Conservation (phyloP, 371 early-diverging fungal genomes). For the Dichotomocladium elegans region DNA sequence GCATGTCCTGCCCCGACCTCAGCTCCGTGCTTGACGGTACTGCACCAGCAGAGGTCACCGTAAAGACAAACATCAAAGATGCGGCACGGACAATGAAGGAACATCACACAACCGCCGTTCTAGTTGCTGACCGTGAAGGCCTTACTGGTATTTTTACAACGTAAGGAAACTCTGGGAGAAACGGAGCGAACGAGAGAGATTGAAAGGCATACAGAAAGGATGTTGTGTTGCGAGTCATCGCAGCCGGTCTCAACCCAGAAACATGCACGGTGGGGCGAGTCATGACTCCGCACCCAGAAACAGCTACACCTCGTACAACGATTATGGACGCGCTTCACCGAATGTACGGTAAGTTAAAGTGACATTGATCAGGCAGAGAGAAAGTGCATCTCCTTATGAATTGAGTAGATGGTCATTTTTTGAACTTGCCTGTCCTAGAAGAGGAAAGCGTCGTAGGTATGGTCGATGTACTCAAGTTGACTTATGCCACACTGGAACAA, state of each 20-base stretch:
- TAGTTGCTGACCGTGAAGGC: conserved; percentile 77
- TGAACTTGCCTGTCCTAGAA: conserved; percentile 93
- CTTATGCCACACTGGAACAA: conserved; percentile 78
- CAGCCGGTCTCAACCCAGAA: conserved; percentile 80
- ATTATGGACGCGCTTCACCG: conserved; percentile 88
- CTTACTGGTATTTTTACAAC: conserved; percentile 91
- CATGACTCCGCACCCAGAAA: conserved; percentile 95
- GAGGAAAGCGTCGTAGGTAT: conserved; percentile 74
- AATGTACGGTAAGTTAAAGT: conserved; percentile 76
- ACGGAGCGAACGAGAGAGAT: no score
- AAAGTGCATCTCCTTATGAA: not conserved
- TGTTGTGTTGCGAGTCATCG: conserved; percentile 89
- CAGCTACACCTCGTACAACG: conserved; percentile 68
- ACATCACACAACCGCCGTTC: conserved; percentile 80
- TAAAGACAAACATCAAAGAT: conserved; percentile 78
- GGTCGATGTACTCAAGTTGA: conserved; percentile 90
- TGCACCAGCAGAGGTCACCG: conserved; percentile 63
- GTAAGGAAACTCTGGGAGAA: conserved; percentile 10
- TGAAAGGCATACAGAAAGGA: conserved; percentile 57
- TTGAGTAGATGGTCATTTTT: conserved; percentile 79
- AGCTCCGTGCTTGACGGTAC: conserved; percentile 67
- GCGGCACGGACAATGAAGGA: conserved; percentile 85
- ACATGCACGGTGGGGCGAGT: conserved; percentile 87
- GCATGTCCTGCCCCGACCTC: conserved; percentile 80
- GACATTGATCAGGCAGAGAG: not conserved